phyloP scores from a whole-genome alignment of 352 stramenopile genomes.

The Thalassiosira hispida region DNA sequence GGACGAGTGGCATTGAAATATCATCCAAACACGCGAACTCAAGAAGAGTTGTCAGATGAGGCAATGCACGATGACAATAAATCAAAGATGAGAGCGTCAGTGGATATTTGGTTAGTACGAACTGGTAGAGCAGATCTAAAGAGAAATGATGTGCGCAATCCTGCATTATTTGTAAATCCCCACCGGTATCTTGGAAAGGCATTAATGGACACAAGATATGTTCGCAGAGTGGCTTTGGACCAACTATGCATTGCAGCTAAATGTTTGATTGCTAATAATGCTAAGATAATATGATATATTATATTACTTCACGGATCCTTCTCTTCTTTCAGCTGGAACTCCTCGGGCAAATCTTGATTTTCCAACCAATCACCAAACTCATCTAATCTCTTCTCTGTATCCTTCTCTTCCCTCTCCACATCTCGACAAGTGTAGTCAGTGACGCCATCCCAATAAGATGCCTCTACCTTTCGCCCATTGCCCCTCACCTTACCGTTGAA shows the following conservation, averaged over 20 bases:
- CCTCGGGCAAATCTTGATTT: constrained; percentile 84
- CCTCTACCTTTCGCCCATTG: constrained; percentile 83
- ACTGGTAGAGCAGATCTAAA: background rate
- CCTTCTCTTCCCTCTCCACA: constrained; percentile 79
- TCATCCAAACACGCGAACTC: constrained; percentile 42
- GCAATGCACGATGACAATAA: background rate
- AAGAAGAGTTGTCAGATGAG: constrained; percentile 6
- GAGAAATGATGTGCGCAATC: background rate
- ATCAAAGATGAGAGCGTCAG: background rate
- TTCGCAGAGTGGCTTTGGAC: constrained; percentile 30
- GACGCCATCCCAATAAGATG: constrained; percentile 92
- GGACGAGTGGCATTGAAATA: constrained; percentile 41
- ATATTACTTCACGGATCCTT: no score
- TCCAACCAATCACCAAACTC: constrained; percentile 95
- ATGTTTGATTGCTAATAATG: no score
- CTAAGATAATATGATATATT: no score
- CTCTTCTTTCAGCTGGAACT: constrained; percentile 79
- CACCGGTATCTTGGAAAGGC: constrained; percentile 39
- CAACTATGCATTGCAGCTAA: constrained; percentile 33
- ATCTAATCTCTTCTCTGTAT: constrained; percentile 89
- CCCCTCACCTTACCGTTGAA: constrained; percentile 52
- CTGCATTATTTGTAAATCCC: constrained; percentile 9
- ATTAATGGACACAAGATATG: constrained; percentile 36
- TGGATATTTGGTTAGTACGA: constrained; percentile 51
- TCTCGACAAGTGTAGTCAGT: constrained; percentile 92